Conservation (phyloP, 2,329 filamentous ascomycete genomes). For the Xylariomycetidae sp. region DNA sequence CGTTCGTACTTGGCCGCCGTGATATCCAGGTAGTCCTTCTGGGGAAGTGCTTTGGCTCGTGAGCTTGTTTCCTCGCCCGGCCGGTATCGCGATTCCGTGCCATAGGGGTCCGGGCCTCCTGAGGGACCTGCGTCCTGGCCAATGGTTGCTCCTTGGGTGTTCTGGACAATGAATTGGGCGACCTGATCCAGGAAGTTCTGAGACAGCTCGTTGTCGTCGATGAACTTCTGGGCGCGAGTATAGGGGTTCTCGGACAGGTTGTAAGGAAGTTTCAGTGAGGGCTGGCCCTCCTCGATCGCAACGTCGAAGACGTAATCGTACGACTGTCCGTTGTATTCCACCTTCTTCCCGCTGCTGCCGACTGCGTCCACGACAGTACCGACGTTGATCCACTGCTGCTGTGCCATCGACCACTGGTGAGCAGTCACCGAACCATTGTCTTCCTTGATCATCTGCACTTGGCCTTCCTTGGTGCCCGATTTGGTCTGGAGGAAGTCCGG, state of each 20-base stretch:
- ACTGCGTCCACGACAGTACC: constrained; percentile 92
- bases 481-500: constrained; percentile 79
- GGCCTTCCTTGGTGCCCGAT: constrained; percentile 89
- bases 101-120: constrained; percentile 64
- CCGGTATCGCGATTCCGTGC: constrained; percentile 70
- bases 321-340: constrained; percentile 72
- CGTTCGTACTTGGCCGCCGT: constrained; percentile 63
- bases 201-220: constrained; percentile 81
- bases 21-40: constrained; percentile 73
- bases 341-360: constrained; percentile 74
- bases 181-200: constrained; percentile 86
- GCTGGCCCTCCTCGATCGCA: constrained; percentile 90
- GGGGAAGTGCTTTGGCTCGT: constrained; percentile 61
- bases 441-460: constrained; percentile 87
- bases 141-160: constrained; percentile 82
- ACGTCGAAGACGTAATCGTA: constrained; percentile 98
- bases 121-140: constrained; percentile 51
- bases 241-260: constrained; percentile 91
- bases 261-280: constrained; percentile 86
- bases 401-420: constrained; percentile 74
- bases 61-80: constrained; percentile 56
- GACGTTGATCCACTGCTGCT: constrained; percentile 75
- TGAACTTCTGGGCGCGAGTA: constrained; percentile 84
- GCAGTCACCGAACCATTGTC: constrained; percentile 75
- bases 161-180: constrained; percentile 84